Evolutionary conservation across 331 rosid genomes (phyloP), one percentile per base, ranked within the genome.

Genomic region (Rhamnella rubrinervis): DNA sequence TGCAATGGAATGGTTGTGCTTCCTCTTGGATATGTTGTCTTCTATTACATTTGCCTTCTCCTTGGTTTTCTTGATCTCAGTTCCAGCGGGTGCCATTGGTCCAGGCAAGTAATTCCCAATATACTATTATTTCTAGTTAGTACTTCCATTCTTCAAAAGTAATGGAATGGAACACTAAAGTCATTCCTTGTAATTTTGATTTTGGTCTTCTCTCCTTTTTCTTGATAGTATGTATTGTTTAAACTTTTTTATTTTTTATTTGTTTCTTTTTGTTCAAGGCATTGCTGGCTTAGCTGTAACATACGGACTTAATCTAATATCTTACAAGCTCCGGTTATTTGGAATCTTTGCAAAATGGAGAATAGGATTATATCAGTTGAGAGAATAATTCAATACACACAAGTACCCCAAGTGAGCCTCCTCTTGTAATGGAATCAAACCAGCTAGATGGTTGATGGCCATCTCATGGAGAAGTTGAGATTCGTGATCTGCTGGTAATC

Each of bases 271-370:
- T 47, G 41, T 70, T 44, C 1, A 8, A 88, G 97, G 91, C 70
- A 70, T 92, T 80, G 96, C 96, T 40, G 97, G 97, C 62, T 86
- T 92, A 77, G 88, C 86, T 16, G 92, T 92, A 71, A 84, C 92
- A 26, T 92, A 89, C 60, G 97, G 97, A 55, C 93, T 89, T 41
- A 89, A 79, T 77, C 80, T 92, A 39, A 87, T 72, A 73, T 16
- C 71, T 50, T 87, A 75, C 96, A 87, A 82, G 75, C 86, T 57
- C 55, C 61, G 88, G 74, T 89, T 65, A 84, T 89, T 72, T 89
- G 90, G 97, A 85, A 75, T 66, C 84, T 87, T 72, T 92, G 97
- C 83, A 75, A 67, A 40, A 52, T 89, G 86, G 93, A 92, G 82
- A 89, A 85, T 78, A 87, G 65, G 63, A 92, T 92, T 47, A 92